phyloP scores from a whole-genome alignment of 2,329 filamentous ascomycete genomes.

The Ophiostoma montium region DNA sequence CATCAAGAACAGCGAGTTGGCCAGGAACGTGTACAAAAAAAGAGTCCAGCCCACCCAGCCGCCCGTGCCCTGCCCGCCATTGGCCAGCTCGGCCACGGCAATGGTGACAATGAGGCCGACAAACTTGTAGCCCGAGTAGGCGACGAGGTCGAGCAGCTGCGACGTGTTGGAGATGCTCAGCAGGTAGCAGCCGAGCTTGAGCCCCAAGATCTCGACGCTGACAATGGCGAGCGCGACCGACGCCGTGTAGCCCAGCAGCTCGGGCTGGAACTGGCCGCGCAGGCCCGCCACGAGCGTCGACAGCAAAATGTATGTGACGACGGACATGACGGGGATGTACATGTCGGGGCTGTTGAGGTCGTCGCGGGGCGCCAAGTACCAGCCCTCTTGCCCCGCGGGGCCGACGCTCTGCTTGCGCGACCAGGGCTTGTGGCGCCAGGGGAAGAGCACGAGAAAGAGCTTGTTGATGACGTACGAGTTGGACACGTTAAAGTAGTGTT shows the following conservation, averaged over 20 bases:
- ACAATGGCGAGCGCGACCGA: conserved; percentile 74
- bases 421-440: conserved; percentile 97
- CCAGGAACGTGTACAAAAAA: conserved; percentile 83
- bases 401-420: conserved; percentile 72
- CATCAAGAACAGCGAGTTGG: conserved; percentile 91
- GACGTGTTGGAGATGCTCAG: conserved; percentile 87
- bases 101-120: conserved; percentile 90
- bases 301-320: conserved; percentile 93
- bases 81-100: conserved; percentile 62
- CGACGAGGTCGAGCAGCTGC: conserved; percentile 83
- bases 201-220: conserved; percentile 70
- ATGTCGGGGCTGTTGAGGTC: conserved; percentile 97
- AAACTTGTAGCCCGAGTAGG: conserved; percentile 97
- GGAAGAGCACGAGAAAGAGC: conserved; percentile 84
- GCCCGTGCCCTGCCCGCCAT: conserved; percentile 65
- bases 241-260: conserved; percentile 80
- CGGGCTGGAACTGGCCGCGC: conserved; percentile 82
- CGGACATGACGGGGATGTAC: conserved; percentile 97
- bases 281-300: conserved; percentile 83
- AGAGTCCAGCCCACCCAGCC: conserved; percentile 80
- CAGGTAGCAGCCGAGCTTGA: conserved; percentile 89
- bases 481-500: conserved; percentile 99
- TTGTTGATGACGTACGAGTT: conserved; percentile 95
- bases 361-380: conserved; percentile 83
- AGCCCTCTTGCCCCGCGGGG: conserved; percentile 53